Base-by-base conservation (phyloP, 2,329 filamentous ascomycete genomes). In the Pseudocercospora eumusae region DNA sequence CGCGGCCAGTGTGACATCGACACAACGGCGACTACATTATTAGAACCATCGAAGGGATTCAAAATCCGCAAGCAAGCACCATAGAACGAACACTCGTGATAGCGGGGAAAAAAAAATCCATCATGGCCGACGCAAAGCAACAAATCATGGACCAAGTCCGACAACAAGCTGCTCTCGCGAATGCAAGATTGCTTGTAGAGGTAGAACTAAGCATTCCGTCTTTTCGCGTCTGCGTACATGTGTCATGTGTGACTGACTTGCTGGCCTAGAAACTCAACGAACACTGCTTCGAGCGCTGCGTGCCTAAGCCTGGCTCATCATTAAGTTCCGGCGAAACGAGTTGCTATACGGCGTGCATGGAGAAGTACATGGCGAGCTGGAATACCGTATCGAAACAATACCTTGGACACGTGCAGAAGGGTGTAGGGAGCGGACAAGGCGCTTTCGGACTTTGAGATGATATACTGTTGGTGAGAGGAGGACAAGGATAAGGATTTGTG, bases 181-280 rank as follows among this genome's bases (percentile, higher is more conserved):
- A 83, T 69, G 81, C 81, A 59, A 76, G 80, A 66, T 75, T 77
- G 70, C 75, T 84, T 10, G 80, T 83, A 64, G 80, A 82, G 69
- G 80, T 81, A 64, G 80, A 82, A 68, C 80, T 81, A 71, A 31
- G 66, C 57, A 47, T 28, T 28, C 8, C 8, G 27, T 7, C 27
- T 28, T 28, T 6, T 28, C 27, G 4, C 27, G n/a, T n/a, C n/a
- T n/a, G n/a, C n/a, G n/a, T n/a, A n/a, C n/a, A n/a, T n/a, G n/a
- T n/a, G n/a, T n/a, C n/a, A n/a, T n/a, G n/a, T n/a, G n/a, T n/a
- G n/a, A n/a, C n/a, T n/a, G n/a, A n/a, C n/a, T n/a, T n/a, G n/a
- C n/a, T n/a, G n/a, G n/a, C n/a, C n/a, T n/a, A n/a, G 81, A 83
- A 83, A 79, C 75, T 84, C 66, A 83, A 83, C 74, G 80, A 83